Conservation (phyloP, 495 filamentous ascomycete genomes). For the Penicillium diatomitis region DNA sequence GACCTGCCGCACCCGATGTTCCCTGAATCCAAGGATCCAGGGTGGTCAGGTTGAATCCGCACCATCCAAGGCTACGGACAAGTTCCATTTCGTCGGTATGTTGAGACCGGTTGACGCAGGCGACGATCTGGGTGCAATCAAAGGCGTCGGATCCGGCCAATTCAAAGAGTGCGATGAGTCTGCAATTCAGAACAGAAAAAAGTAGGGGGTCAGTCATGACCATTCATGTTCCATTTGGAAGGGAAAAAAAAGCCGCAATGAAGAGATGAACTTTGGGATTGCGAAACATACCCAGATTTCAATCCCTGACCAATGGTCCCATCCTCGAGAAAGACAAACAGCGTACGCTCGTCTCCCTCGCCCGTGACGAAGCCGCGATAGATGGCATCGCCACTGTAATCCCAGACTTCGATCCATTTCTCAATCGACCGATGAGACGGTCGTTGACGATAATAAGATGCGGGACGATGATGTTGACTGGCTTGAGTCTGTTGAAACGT, state of each 20-base stretch:
- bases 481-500: slow-evolving; percentile 34
- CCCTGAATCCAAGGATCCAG: slow-evolving; percentile 57
- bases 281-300: slow-evolving; percentile 63
- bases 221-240: neutral
- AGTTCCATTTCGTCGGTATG: slow-evolving; percentile 52
- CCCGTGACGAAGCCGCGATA: slow-evolving; percentile 76
- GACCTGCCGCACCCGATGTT: slow-evolving; percentile 33
- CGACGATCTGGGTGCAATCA: slow-evolving; percentile 65
- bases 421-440: slow-evolving; percentile 31
- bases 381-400: slow-evolving; percentile 72
- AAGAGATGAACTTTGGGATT: too few species aligned
- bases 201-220: neutral
- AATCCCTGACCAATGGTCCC: slow-evolving; percentile 60
- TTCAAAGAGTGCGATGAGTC: slow-evolving; percentile 85
- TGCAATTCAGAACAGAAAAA: slow-evolving; percentile 20
- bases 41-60: slow-evolving; percentile 75
- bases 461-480: slow-evolving; percentile 1
- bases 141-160: slow-evolving; percentile 61
- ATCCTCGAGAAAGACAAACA: slow-evolving; percentile 84
- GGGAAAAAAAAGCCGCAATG: slow-evolving; percentile 10
- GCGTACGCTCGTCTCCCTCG: slow-evolving; percentile 51
- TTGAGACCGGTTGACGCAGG: slow-evolving; percentile 64
- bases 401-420: slow-evolving; percentile 73
- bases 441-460: neutral
- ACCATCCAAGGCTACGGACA: slow-evolving; percentile 79